A percentile compares a stretch with the other conserved stretches of the same genome.
These are phyloP conservation scores for Hyaloscypha hepaticicola DNA, from an alignment of 495 filamentous ascomycete species.

Conservation along the genomic window DNA sequence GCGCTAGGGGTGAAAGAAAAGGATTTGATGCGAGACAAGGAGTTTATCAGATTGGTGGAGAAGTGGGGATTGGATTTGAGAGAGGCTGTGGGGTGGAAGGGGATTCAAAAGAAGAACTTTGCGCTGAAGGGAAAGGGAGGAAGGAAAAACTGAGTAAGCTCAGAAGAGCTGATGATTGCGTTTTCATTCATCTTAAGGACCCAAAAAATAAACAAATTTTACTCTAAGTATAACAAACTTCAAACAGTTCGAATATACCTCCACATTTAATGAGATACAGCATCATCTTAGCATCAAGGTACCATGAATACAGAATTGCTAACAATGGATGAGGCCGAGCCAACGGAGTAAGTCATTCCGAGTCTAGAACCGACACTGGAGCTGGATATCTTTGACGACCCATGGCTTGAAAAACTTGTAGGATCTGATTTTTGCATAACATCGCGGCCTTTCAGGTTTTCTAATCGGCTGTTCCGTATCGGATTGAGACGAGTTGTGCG, in stretches of 20 bases:
- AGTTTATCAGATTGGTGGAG: neutral
- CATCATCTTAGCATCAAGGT: neutral
- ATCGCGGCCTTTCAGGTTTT: neutral
- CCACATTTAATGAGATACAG: no score
- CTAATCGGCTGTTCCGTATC: neutral
- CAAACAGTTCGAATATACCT: no score
- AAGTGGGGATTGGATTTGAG: neutral
- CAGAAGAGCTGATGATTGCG: neutral
- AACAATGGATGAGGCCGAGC: neutral
- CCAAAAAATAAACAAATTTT: neutral
- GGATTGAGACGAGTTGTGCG: neutral
- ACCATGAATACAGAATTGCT: neutral
- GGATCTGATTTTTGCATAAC: neutral
- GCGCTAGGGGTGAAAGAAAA: constrained; percentile 7
- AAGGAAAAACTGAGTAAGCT: neutral
- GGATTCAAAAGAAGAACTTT: neutral
- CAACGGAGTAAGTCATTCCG: neutral
- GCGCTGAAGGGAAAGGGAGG: neutral
- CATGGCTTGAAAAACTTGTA: neutral
- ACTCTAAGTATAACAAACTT: no score
- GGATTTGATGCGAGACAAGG: neutral
- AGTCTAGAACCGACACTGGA: neutral
- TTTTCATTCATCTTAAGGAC: neutral
- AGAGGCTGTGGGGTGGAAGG: neutral
- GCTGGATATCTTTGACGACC: neutral